Evolutionary conservation across 179 eudicot genomes (phyloP), one percentile per base, ranked within the genome.

Genomic region (Heliamphora pulchella): DNA sequence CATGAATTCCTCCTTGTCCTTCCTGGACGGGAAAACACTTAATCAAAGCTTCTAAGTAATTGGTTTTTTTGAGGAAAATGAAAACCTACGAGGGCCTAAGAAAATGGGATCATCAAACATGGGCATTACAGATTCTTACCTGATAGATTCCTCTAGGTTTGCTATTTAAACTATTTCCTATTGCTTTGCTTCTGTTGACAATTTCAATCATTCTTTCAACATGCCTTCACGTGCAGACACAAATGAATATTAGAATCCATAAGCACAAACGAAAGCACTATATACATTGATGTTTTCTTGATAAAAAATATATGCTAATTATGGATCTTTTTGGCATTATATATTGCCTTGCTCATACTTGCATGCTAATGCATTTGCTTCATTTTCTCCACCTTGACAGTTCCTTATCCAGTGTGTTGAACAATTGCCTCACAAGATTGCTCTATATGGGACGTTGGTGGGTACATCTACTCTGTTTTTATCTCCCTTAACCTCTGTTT

Each of bases 381-480:
- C 18, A 55, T 66, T 63, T 58, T 75, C 17, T 78, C 43, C 67
- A 72, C 84, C 47, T 43, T 79, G 53, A 78, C 94, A 94, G 98
- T 91, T 88, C 86, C 85, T 96, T 70, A 90, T 96, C 66, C 89
- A 94, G 80, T 96, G 99, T 78, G 94, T 94, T 10, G 95, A 92
- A 85, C 97, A 94, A 83, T 81, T 96, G 82, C 98, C 99, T 63
- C 99, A 96, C 89, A 96, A 96, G 89, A 86, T 94, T 78, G 97
- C 99, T 20, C 66, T 96, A 68, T 96, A 96, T 83, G 98, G 93
- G 78, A 96, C 99, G 14, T 51, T 96, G 93, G 98, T 94, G 89
- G 63, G 92, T 69, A 11, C 44, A 76, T 75, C 11, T 55, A 14
- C 61, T 57, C 74, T 20, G 2, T 67, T 64, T 46, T 77, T 67